phyloP scores from a whole-genome alignment of 225 moss, liverwort and hornwort species.

The Climacium dendroides region DNA sequence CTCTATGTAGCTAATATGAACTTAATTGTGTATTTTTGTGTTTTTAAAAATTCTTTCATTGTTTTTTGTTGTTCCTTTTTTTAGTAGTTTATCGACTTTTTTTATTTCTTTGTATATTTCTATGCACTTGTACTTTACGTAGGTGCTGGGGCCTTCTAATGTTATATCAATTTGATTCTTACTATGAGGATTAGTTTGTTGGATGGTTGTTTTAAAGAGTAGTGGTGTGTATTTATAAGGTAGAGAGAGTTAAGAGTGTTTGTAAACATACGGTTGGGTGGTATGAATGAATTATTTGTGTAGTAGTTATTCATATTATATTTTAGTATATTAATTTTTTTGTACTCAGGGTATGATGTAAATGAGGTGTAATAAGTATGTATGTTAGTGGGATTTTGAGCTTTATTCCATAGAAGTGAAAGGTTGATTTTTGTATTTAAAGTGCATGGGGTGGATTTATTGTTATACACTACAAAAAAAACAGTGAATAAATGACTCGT shows the following conservation, averaged over 20 bases:
- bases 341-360: rapidly evolving
- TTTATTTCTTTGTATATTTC: not conserved
- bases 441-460: rapidly evolving
- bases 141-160: not conserved
- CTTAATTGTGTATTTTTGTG: rapidly evolving
- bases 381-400: not conserved
- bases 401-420: rapidly evolving
- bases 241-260: rapidly evolving
- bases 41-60: not conserved
- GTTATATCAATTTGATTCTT: not conserved
- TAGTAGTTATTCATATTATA: not conserved
- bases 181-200: not conserved
- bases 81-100: not conserved
- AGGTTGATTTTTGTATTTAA: not conserved
- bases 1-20: rapidly evolving
- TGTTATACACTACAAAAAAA: no score
- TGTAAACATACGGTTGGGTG: rapidly evolving
- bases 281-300: rapidly evolving
- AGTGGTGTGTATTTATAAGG: not conserved
- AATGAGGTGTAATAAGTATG: not conserved
- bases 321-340: not conserved
- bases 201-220: not conserved
- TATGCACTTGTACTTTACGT: rapidly evolving
- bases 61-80: rapidly evolving
- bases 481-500: no score